Conservation (phyloP, 805 yeast genomes). For the Candida railenensis region DNA sequence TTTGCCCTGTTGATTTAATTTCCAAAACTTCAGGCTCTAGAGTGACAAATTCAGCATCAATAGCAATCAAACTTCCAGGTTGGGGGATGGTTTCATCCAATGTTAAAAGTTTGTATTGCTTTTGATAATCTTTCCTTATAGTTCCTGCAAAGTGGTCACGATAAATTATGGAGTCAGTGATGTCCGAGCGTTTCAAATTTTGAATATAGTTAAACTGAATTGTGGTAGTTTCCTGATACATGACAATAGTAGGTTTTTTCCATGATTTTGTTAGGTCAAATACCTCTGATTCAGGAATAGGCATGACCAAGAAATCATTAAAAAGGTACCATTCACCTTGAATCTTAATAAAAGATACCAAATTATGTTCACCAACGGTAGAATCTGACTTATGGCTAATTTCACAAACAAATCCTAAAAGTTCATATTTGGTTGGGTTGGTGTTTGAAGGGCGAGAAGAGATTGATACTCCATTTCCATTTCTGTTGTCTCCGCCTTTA, state of each 20-base stretch:
- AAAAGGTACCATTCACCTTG: slow-evolving; percentile 73
- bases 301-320: slow-evolving; percentile 86
- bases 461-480: not conserved
- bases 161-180: slow-evolving; percentile 64
- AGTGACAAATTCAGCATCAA: slow-evolving; percentile 95
- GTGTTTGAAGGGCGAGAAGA: not conserved
- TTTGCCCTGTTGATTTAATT: slow-evolving; percentile 68
- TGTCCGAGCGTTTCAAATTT: slow-evolving; percentile 30
- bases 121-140: slow-evolving; percentile 53
- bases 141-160: slow-evolving; percentile 73
- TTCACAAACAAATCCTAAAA: slow-evolving; percentile 70
- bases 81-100: slow-evolving; percentile 62
- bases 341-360: slow-evolving; percentile 58
- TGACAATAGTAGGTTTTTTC: slow-evolving; percentile 77
- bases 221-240: slow-evolving; percentile 49
- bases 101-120: slow-evolving; percentile 70
- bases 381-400: slow-evolving; percentile 47
- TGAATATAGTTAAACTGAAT: not conserved
- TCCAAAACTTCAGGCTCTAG: slow-evolving; percentile 78
- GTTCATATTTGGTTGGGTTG: slow-evolving; percentile 41
- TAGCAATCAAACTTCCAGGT: slow-evolving; percentile 78
- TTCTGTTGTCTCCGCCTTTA: slow-evolving; percentile 1
- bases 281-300: slow-evolving; percentile 74
- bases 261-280: slow-evolving; percentile 69
- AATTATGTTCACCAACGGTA: slow-evolving; percentile 46